Conservation (phyloP, 1,284 basidiomycete genomes). For the Kalmanozyma brasiliensis region DNA sequence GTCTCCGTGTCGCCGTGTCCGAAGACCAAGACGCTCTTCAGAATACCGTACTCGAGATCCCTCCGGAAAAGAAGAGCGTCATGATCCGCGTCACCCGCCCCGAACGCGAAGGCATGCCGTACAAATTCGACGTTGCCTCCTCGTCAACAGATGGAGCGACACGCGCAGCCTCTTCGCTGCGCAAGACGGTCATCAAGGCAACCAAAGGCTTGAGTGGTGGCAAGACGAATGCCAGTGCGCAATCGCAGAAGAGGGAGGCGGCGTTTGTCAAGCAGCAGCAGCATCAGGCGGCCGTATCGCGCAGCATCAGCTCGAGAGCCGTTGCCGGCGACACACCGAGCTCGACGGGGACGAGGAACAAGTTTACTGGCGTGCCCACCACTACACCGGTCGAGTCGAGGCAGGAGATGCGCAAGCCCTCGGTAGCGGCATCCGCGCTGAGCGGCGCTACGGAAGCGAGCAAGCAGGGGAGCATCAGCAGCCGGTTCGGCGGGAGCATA, state of each 20-base stretch:
- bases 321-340: constrained; percentile 5
- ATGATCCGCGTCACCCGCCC: constrained; percentile 35
- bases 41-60: constrained; percentile 37
- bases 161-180: constrained; percentile 17
- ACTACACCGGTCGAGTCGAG: neutral
- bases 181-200: constrained; percentile 47
- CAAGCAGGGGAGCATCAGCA: constrained; percentile 17
- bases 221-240: constrained; percentile 15
- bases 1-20: constrained; percentile 32
- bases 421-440: constrained; percentile 10
- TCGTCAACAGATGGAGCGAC: constrained; percentile 5
- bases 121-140: constrained; percentile 29
- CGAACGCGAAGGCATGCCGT: constrained; percentile 38
- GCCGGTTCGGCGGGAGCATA: constrained; percentile 27
- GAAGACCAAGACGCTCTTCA: constrained; percentile 36
- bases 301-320: constrained; percentile 25
- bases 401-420: constrained; percentile 9
- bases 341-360: constrained; percentile 25
- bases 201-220: constrained; percentile 24
- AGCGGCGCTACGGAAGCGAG: constrained; percentile 6
- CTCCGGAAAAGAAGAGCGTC: constrained; percentile 33
- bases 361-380: constrained; percentile 26
- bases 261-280: constrained; percentile 30
- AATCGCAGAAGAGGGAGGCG: constrained; percentile 21
- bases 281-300: constrained; percentile 29